phyloP scores from a whole-genome alignment of 2,329 filamentous ascomycete genomes.

The Podosphaera xanthii region DNA sequence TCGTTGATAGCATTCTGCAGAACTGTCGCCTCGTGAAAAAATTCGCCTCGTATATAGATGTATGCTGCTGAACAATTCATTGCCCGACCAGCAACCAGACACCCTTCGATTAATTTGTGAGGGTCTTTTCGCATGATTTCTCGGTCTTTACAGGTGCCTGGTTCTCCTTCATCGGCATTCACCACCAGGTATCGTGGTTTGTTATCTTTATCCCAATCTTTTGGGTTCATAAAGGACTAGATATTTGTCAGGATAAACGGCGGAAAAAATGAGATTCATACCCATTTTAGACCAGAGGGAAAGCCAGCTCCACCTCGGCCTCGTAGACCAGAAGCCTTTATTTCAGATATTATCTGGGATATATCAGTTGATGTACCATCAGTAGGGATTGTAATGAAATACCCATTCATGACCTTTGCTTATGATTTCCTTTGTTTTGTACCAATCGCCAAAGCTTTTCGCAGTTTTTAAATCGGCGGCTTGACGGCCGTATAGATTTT shows the following conservation, averaged over 20 bases:
- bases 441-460: conserved; percentile 96
- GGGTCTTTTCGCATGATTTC: conserved; percentile 99
- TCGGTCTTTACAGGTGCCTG: conserved; percentile 96
- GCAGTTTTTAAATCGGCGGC: conserved; percentile 79
- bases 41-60: conserved; percentile 98
- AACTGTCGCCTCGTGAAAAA: conserved; percentile 84
- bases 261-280: conserved; percentile 24
- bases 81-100: conserved; percentile 79
- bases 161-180: conserved; percentile 96
- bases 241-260: conserved; percentile 6
- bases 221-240: conserved; percentile 99
- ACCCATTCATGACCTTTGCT: conserved; percentile 92
- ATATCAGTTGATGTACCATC: not conserved
- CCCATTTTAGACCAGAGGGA: conserved; percentile 97
- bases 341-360: conserved; percentile 67
- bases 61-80: conserved; percentile 99
- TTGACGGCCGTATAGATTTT: conserved; percentile 90
- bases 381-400: conserved; percentile 7
- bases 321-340: conserved; percentile 88
- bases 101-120: conserved; percentile 96
- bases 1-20: conserved; percentile 93
- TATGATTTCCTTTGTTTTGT: conserved; percentile 97
- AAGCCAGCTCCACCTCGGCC: conserved; percentile 95
- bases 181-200: conserved; percentile 94
- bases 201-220: conserved; percentile 94